phyloP scores from a whole-genome alignment of 345 rosid species.

The Moringa oleifera region DNA sequence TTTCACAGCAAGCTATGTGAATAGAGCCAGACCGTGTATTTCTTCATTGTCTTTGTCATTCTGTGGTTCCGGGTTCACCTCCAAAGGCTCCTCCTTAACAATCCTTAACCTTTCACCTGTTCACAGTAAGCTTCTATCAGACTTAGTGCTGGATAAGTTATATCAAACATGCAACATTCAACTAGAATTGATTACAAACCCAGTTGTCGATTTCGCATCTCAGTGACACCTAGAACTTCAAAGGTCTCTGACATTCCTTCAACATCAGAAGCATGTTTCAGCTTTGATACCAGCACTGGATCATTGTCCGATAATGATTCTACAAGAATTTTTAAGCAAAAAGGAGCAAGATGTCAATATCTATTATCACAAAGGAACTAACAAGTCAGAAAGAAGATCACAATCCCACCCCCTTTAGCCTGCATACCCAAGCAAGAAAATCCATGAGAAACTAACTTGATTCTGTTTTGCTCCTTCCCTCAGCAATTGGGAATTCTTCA shows the following conservation, averaged over 20 bases:
- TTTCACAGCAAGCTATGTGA: not conserved
- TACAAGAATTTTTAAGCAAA: too few species aligned
- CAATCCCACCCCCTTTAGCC: too few species aligned
- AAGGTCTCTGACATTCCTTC: not conserved
- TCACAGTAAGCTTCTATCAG: not conserved
- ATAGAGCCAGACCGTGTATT: slow-evolving; percentile 4
- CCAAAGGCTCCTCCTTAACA: slow-evolving; percentile 8
- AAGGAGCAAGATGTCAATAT: too few species aligned
- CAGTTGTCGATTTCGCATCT: slow-evolving; percentile 4
- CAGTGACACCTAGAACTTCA: not conserved
- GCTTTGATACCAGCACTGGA: not conserved
- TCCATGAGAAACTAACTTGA: slow-evolving; percentile 6
- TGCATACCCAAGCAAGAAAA: not conserved
- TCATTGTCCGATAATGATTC: not conserved
- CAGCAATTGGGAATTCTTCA: not conserved
- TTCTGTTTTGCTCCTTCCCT: slow-evolving; percentile 4
- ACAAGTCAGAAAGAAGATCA: too few species aligned
- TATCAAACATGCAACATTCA: not conserved
- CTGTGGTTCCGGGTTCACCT: not conserved
- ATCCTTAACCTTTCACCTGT: slow-evolving; percentile 6
- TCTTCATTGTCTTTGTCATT: slow-evolving; percentile 2
- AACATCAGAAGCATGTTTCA: not conserved
- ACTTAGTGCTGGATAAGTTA: not conserved
- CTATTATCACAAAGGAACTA: too few species aligned
- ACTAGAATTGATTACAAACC: not conserved